Evolutionary conservation across 2,329 filamentous ascomycete genomes (phyloP), one percentile per base, ranked within the genome.

Genomic region (Cryphonectria nitschkei): DNA sequence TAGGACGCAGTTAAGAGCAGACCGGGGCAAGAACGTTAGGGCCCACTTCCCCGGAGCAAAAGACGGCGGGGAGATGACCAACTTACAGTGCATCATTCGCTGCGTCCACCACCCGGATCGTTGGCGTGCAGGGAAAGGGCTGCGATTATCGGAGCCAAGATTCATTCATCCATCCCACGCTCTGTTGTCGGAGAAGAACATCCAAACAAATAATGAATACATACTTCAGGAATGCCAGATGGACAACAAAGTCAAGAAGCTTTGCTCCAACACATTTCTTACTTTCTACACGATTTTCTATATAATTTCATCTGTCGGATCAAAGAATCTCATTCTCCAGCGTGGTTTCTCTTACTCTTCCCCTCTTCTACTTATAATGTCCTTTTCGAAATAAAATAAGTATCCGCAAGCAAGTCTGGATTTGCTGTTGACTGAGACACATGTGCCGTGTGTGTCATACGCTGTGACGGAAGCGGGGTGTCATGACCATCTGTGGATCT

Each of bases 41-140:
- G 43, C 68, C 70, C 70, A 68, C 68, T 70, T 68, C 68, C 71
- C 71, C 68, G 37, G 65, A 64, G 37, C 62, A 43, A n/a, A 54
- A 50, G 46, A 50, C 22, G 19, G 43, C 50, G 63, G 70, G 67
- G 67, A 65, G 67, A 26, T 72, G 69, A 68, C 65, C 68, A 72
- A 72, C 68, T 64, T 65, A 50, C 61, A 13, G 37, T 4, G 65
- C 52, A 54, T 56, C 22, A 72, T 72, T 72, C 65, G 71, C 71
- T 63, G 37, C 16, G 54, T 60, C 56, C 41, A 32, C 43, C 29
- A 19, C 29, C 67, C 67, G 58, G 52, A 22, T n/a, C 13, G 41
- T 26, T 6, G 14, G 50, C 7, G 6, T 11, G 26, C 61, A 56
- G 52, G 8, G 19, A n/a, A 52, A 22, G 41, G 46, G 9, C 50